Evolutionary conservation across 352 stramenopile species (phyloP), one percentile per base, ranked within the genome.

Genomic region (Pseudoperonospora humuli): DNA sequence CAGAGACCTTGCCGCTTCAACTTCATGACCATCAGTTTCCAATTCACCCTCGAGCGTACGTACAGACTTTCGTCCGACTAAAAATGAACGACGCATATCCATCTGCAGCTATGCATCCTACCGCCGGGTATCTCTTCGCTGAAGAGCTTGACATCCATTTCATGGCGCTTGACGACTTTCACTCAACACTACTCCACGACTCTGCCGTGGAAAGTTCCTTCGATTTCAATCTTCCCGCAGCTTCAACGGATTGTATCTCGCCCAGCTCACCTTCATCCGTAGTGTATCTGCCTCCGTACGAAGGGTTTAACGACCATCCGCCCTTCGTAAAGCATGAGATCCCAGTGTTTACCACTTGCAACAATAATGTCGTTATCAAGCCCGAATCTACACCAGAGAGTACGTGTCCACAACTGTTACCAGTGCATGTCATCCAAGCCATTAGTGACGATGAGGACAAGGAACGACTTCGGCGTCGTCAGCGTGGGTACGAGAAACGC

Each of bases 401-500:
- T 17, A 48, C 5, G 11, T 20, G 15, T 14, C 27, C 19, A 2
- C 43, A 38, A 20, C 21, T 31, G 23, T 7, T 45, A 14, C 53
- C 43, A 1, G 18, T 37, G 7, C 27, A 15, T 26, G 40, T 31
- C n/a, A 28, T 40, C 7, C 29, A 7, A 14, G 14, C 11, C 3
- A 15, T 34, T 1, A 51, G 19, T 13, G 42, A 56, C 9, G 33
- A 56, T 6, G 33, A 50, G 17, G 45, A 61, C n/a, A 61, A 54
- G 24, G 64, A 74, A 19, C 55, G 50, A 9, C 57, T 70, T 28
- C 56, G 64, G 19, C 37, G 44, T 9, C 64, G 64, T 14, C 64
- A 75, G 45, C 52, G 64, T 11, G 36, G 44, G 13, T 75, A 75
- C 45, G 64, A 75, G 40, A 68, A 71, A 37, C 44, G 50, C 13